Evolutionary conservation across 2,329 filamentous ascomycete species (phyloP).

Genomic region (Endocalyx cinctus): DNA sequence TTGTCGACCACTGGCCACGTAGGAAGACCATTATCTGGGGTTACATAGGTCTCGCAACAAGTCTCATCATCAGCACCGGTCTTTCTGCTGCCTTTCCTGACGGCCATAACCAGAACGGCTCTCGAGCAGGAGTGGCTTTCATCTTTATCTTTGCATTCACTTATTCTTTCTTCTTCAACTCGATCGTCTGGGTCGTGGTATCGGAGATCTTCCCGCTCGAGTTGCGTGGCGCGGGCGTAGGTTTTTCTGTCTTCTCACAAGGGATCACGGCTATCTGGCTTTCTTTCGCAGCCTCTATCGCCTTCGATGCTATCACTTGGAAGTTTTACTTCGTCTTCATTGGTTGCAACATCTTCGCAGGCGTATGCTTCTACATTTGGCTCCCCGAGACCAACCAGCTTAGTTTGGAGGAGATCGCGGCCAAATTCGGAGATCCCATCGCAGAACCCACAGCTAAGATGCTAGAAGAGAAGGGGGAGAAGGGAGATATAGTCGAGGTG

Average conservation of each 20-base stretch:
- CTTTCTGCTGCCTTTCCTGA: conserved; percentile 15
- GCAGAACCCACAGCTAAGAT: no score
- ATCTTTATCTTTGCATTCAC: conserved; percentile 27
- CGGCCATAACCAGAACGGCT: conserved; percentile 14
- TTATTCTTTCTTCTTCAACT: conserved; percentile 30
- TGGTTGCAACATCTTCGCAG: conserved; percentile 24
- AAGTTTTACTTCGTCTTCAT: conserved; percentile 31
- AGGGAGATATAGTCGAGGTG: background rate
- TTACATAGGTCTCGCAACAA: conserved; percentile 11
- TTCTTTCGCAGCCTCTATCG: conserved; percentile 21
- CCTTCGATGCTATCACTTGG: conserved; percentile 25
- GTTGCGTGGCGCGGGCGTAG: conserved; percentile 21
- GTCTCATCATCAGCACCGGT: conserved; percentile 15
- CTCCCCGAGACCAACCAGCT: conserved; percentile 30
- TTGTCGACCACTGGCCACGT: conserved; percentile 26
- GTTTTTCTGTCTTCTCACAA: conserved; percentile 23
- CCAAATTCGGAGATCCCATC: conserved; percentile 27
- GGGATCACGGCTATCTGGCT: conserved; percentile 28
- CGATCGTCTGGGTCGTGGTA: conserved; percentile 25
- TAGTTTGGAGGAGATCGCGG: conserved; percentile 28
- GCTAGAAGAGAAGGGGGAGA: background rate
- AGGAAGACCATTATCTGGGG: conserved; percentile 13
- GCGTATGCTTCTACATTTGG: conserved; percentile 27
- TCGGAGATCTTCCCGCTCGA: conserved; percentile 24
- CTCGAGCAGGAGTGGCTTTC: conserved; percentile 22